These are phyloP conservation scores for Theobroma cacao DNA, from an alignment of 345 rosid species.

Conservation along the genomic window DNA sequence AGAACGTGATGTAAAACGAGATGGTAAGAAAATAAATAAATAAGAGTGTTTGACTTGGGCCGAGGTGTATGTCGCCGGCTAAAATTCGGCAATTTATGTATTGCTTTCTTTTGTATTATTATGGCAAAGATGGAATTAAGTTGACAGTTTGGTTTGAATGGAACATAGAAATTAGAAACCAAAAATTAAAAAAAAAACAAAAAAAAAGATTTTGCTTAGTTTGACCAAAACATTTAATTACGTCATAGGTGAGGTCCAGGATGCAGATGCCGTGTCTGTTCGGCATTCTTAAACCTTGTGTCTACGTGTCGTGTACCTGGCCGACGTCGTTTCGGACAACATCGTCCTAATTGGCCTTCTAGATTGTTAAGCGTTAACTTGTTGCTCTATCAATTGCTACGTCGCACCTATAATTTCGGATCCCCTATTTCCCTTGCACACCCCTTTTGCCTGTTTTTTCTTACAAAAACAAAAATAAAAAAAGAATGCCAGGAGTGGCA, in stretches of 20 bases:
- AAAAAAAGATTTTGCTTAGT: background rate
- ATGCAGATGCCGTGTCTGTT: background rate
- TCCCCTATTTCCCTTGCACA: no score
- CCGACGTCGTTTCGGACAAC: background rate
- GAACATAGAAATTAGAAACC: background rate
- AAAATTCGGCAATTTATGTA: background rate
- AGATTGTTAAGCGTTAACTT: no score
- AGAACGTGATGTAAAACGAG: no score
- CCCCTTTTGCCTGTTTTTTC: no score
- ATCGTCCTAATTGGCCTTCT: background rate
- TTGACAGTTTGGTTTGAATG: background rate
- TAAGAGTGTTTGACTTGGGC: background rate
- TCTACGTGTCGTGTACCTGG: background rate
- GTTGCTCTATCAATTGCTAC: no score
- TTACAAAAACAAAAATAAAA: no score
- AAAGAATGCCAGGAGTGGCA: no score
- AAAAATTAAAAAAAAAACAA: no score
- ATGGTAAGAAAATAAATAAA: no score
- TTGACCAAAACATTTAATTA: background rate
- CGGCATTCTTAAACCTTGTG: background rate
- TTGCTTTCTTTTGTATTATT: background rate
- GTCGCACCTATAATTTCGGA: no score
- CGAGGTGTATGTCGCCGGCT: background rate
- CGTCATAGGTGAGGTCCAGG: background rate
- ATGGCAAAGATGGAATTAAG: background rate